Evolutionary conservation across 129 eudicot genomes (phyloP).

Genomic region (Ambrosia artemisiifolia): DNA sequence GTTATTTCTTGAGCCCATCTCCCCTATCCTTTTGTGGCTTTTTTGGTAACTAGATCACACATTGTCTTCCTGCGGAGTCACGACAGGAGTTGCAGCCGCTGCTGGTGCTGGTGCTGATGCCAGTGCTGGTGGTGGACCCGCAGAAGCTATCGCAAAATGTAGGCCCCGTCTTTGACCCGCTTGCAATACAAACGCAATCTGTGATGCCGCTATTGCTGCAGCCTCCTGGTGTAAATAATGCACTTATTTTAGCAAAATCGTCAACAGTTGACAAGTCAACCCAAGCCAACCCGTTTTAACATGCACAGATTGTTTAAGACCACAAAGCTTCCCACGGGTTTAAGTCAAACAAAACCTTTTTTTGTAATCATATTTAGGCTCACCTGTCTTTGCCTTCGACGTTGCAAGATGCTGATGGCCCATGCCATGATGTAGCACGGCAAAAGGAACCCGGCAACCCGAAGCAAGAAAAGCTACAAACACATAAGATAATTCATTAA

Average conservation of each 20-base stretch:
- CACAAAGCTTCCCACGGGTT: background rate
- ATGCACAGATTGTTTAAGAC: background rate
- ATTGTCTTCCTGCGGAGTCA: slow-evolving; percentile 42
- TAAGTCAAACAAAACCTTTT: background rate
- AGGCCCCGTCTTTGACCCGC: slow-evolving; percentile 54
- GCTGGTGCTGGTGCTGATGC: slow-evolving; percentile 33
- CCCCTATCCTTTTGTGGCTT: slow-evolving; percentile 13
- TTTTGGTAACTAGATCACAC: slow-evolving; percentile 27
- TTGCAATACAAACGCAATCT: slow-evolving; percentile 52
- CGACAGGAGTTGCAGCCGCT: slow-evolving; percentile 23
- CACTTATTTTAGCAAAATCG: background rate
- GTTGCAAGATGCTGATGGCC: slow-evolving; percentile 89
- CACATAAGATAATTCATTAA: background rate
- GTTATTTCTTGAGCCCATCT: slow-evolving; percentile 9
- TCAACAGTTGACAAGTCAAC: background rate
- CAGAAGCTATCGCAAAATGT: slow-evolving; percentile 44
- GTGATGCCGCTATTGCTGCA: slow-evolving; percentile 77
- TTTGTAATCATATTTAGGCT: background rate
- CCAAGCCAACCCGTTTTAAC: background rate
- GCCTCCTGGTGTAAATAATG: slow-evolving; percentile 53
- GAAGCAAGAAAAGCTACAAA: slow-evolving; percentile 78
- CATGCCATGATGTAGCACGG: slow-evolving; percentile 94
- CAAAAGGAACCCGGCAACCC: slow-evolving; percentile 81
- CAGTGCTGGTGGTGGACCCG: slow-evolving; percentile 23
- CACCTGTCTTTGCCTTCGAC: slow-evolving; percentile 94